phyloP scores from a whole-genome alignment of 192 early-diverging fungal species.

The Spizellomyces sp. region DNA sequence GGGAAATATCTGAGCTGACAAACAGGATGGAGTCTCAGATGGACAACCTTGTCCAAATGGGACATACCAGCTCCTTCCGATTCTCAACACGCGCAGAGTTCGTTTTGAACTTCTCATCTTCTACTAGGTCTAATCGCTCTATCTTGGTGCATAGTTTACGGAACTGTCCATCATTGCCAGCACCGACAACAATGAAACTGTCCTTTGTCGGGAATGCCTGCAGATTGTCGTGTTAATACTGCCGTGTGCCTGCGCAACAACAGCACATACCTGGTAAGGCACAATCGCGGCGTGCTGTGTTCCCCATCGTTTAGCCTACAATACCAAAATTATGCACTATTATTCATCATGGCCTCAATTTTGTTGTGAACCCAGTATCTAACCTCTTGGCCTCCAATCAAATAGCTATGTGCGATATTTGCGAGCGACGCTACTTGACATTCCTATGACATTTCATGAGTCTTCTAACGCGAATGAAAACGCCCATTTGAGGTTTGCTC shows the following conservation, averaged over 20 bases:
- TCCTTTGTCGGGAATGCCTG: conserved; percentile 70
- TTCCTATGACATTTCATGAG: conserved; percentile 46
- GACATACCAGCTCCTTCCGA: conserved; percentile 59
- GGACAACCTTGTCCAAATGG: conserved; percentile 14
- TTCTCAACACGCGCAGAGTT: conserved; percentile 77
- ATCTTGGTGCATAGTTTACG: conserved; percentile 62
- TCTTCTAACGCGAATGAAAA: neutral
- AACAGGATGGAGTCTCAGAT: neutral
- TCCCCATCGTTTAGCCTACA: conserved; percentile 75
- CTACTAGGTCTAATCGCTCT: conserved; percentile 46
- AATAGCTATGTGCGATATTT: conserved; percentile 87
- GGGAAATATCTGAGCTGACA: too few relatives aligned
- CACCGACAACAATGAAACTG: conserved; percentile 83
- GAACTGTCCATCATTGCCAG: conserved; percentile 90
- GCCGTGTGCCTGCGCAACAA: neutral
- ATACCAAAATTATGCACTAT: neutral
- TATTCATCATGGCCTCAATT: neutral
- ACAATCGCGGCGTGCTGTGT: conserved; percentile 90
- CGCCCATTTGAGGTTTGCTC: neutral
- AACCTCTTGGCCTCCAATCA: conserved; percentile 76
- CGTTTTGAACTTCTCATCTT: conserved; percentile 57
- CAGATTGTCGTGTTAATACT: neutral
- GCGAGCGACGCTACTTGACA: conserved; percentile 84
- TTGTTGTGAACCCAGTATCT: neutral
- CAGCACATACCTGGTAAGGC: conserved; percentile 70